A percentile compares a stretch with the other conserved stretches of the same genome.
Evolutionary conservation across 257 asterid genomes (phyloP).

Genomic region (Nicotiana obtusifolia): DNA sequence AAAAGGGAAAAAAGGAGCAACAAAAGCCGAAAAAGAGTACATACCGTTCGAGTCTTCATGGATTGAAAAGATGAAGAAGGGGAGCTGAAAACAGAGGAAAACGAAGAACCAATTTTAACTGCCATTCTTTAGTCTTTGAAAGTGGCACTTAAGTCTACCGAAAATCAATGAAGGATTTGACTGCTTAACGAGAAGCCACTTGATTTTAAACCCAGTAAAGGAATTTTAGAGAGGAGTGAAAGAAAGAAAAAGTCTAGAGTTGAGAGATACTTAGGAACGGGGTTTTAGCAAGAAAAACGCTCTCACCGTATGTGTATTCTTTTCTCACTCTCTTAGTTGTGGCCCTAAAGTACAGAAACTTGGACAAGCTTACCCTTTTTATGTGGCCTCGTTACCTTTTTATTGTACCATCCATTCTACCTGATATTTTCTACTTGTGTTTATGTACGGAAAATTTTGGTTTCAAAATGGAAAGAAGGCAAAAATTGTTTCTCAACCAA

Average conservation of each 20-base stretch:
- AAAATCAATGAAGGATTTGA: slow-evolving; percentile 7
- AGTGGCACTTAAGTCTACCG: slow-evolving; percentile 5
- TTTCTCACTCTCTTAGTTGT: too few species aligned
- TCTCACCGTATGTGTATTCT: not conserved
- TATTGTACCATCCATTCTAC: not conserved
- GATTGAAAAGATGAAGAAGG: slow-evolving; percentile 40
- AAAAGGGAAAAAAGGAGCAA: not conserved
- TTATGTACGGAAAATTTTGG: too few species aligned
- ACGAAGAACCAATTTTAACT: slow-evolving; percentile 36
- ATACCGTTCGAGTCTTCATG: slow-evolving; percentile 31
- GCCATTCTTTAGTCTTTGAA: slow-evolving; percentile 36
- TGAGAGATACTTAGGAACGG: slow-evolving; percentile 28
- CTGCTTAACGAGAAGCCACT: not conserved
- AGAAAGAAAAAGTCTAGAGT: slow-evolving; percentile 11
- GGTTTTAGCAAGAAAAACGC: slow-evolving; percentile 24
- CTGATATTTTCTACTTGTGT: not conserved
- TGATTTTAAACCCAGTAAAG: not conserved
- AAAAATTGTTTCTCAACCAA: too few species aligned
- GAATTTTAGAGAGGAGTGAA: not conserved
- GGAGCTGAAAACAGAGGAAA: slow-evolving; percentile 35
- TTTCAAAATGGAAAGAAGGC: too few species aligned
- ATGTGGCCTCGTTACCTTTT: not conserved
- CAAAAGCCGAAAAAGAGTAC: not conserved
- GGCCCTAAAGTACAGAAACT: not conserved
- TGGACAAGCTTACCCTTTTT: not conserved